These are phyloP conservation scores for maize (Zea mays) DNA, from an alignment of 176 grass and related monocot genomes.

Conservation along the genomic window Zm-B73-REFERENCE-NAM-5.0 NC_050102.1:181983001-181983500, in stretches of 20 bases:
- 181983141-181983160: background rate
- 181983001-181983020: too few species aligned
- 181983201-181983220: background rate
- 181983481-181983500: background rate
- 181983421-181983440: too few species aligned
- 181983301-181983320: background rate
- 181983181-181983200: background rate
- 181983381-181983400: background rate
- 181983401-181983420: too few species aligned
- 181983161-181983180: background rate
- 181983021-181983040: background rate
- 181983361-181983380: background rate
- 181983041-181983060: background rate
- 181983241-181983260: too few species aligned
- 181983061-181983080: background rate
- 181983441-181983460: background rate
- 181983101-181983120: background rate
- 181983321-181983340: background rate
- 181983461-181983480: background rate
- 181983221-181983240: background rate
- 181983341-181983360: background rate
- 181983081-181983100: too few species aligned
- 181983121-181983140: background rate
- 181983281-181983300: conserved; percentile 11
- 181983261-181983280: too few species aligned